Conservation (phyloP, 2,329 filamentous ascomycete genomes). For the Emergomyces orientalis region DNA sequence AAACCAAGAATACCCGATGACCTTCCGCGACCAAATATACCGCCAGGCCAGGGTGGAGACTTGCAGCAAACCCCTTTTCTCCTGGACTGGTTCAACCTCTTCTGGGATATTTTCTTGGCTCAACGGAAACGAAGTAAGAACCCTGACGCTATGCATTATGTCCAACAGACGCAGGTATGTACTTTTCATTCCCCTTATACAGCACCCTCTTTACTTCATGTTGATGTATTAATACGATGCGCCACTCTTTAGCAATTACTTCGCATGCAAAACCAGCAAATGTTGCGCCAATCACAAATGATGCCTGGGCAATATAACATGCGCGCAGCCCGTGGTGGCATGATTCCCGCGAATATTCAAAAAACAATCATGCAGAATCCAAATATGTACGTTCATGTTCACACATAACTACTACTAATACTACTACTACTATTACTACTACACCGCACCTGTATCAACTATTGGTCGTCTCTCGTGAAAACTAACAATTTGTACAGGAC, state of each 20-base stretch:
- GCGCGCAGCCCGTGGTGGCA: constrained; percentile 45
- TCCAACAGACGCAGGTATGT: constrained; percentile 68
- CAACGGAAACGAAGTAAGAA: constrained; percentile 62
- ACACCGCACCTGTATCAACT: no score
- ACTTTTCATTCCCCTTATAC: not conserved
- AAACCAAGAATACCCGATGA: constrained; percentile 68
- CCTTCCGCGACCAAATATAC: constrained; percentile 54
- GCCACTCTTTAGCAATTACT: constrained; percentile 45
- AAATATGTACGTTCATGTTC: constrained; percentile 29
- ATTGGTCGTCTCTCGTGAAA: not conserved
- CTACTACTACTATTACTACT: not conserved
- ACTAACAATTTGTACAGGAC: constrained; percentile 32
- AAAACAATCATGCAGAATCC: constrained; percentile 66
- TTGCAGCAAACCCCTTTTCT: constrained; percentile 64
- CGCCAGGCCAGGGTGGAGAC: constrained; percentile 49
- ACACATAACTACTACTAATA: not conserved
- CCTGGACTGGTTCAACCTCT: constrained; percentile 95
- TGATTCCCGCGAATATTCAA: constrained; percentile 45
- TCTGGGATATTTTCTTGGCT: constrained; percentile 90
- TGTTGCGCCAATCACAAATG: constrained; percentile 64
- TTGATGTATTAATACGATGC: not conserved
- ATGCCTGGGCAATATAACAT: constrained; percentile 50
- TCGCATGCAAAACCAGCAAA: constrained; percentile 66
- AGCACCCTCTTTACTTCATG: not conserved
- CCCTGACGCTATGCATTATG: constrained; percentile 61